Evolutionary conservation across 192 early-diverging fungal genomes (phyloP).

Genomic region (Diversispora eburnea): DNA sequence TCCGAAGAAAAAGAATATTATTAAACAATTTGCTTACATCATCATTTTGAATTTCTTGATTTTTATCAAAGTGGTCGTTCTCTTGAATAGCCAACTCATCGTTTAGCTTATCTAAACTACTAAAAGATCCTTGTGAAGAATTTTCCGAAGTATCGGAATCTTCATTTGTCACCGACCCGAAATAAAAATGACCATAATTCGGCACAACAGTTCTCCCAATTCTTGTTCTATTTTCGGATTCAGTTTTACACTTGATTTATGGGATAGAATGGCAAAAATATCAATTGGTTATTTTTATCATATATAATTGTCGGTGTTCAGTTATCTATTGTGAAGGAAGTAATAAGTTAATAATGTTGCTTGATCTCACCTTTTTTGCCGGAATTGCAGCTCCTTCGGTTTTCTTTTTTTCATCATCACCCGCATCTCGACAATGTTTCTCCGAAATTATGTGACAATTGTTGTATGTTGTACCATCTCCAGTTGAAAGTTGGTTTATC

Average conservation of each 20-base stretch:
- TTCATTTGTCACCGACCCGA: neutral
- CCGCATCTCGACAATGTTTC: neutral
- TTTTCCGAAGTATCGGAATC: neutral
- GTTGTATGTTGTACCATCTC: neutral
- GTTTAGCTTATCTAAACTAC: constrained; percentile 5
- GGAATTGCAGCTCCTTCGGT: constrained; percentile 23
- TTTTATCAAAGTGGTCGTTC: constrained; percentile 7
- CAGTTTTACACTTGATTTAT: constrained; percentile 16
- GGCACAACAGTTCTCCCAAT: too few species aligned
- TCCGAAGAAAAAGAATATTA: constrained; percentile 1
- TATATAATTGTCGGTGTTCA: constrained; percentile 8
- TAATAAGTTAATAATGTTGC: constrained; percentile 15
- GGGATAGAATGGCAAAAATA: constrained; percentile 1
- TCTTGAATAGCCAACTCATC: neutral
- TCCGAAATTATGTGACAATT: neutral
- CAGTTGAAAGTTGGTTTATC: constrained; percentile 13
- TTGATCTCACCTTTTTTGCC: constrained; percentile 29
- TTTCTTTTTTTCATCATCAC: neutral
- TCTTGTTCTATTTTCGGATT: neutral
- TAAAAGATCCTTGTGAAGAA: neutral
- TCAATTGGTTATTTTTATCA: too few species aligned
- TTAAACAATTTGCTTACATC: constrained; percentile 2
- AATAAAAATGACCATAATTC: too few species aligned
- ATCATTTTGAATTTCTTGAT: constrained; percentile 2
- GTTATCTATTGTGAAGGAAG: constrained; percentile 7